Evolutionary conservation across 2,329 filamentous ascomycete species (phyloP).

Genomic region (Botrytis aclada): DNA sequence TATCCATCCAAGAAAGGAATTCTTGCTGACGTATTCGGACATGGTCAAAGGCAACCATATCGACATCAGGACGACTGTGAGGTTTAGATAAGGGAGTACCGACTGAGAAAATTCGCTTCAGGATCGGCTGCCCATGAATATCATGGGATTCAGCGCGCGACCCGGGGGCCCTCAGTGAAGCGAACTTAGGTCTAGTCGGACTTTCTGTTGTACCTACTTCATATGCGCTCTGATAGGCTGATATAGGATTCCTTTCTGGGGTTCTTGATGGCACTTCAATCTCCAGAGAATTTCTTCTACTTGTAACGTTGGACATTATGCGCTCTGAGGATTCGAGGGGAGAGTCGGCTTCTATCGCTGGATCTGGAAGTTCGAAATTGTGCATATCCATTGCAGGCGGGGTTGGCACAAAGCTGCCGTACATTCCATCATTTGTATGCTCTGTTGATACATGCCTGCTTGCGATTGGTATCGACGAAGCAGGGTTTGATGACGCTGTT

Average conservation of each 20-base stretch:
- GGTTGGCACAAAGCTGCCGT: slow-evolving; percentile 62
- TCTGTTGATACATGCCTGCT: background rate
- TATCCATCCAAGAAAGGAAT: slow-evolving; percentile 82
- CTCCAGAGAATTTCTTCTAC: slow-evolving; percentile 7
- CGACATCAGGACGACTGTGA: slow-evolving; percentile 45
- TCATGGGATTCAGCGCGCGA: slow-evolving; percentile 22
- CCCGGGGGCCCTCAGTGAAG: slow-evolving; percentile 26
- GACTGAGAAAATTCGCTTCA: slow-evolving; percentile 34
- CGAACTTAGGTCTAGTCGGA: slow-evolving; percentile 31
- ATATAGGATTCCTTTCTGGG: slow-evolving; percentile 2
- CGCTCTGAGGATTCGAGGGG: slow-evolving; percentile 4
- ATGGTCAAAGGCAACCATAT: slow-evolving; percentile 56
- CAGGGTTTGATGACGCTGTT: background rate
- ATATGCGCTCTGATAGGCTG: slow-evolving; percentile 40
- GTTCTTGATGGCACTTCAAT: background rate
- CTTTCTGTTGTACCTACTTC: slow-evolving; percentile 43
- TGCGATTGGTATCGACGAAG: slow-evolving; percentile 1
- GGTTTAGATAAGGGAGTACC: slow-evolving; percentile 40
- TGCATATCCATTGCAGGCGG: slow-evolving; percentile 41
- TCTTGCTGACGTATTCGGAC: slow-evolving; percentile 74
- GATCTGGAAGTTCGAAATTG: slow-evolving; percentile 58
- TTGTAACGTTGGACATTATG: background rate
- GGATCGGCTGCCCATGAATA: slow-evolving; percentile 27
- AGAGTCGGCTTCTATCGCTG: slow-evolving; percentile 42
- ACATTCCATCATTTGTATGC: slow-evolving; percentile 34